Base-by-base conservation (phyloP, 2,329 filamentous ascomycete species). In the Coleophoma eucalyptorum region DNA sequence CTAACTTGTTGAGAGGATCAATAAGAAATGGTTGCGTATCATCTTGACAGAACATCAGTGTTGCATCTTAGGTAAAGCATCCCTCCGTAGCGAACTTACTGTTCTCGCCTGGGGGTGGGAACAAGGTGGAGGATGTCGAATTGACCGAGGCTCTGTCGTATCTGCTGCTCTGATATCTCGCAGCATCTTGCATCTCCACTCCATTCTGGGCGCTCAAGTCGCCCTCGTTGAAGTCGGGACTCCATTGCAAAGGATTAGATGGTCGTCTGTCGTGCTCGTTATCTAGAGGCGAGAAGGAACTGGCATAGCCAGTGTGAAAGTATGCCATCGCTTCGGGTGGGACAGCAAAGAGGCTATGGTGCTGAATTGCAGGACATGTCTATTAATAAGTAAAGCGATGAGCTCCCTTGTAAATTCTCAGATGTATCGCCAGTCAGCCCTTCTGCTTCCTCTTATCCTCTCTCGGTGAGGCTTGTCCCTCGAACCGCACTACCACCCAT, bases 11-110 rank as follows among this genome's bases (percentile, higher is more conserved):
- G 2, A 56, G 16, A 13, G 56, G 56, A 48, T 59, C 55, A 48
- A 55, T 49, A 18, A 61, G 53, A 49, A 61, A 61, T 10, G 56
- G 53, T 16, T 59, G 49, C 15, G 19, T 21, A 16, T 61, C 58
- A 32, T 43, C 54, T 54, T 16, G 15, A 31, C 18, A 18, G n/a
- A 52, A 44, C 35, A 32, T 33, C 35, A 37, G 26, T 34, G 8
- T n/a, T 44, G 21, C 33, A 16, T 12, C 42, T 26, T 16, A 12
- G 15, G 15, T n/a, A 4, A 18, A 43, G n/a, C 32, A 5, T 10
- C 16, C 10, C 26, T 26, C 6, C 26, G 26, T 2, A 11, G 13
- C 26, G 19, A 13, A 50, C 46, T 20, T 48, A 55, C 50, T 45
- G 13, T 19, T 7, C 42, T 48, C 42, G 8, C 42, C 42, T 15